Base-by-base conservation (phyloP, 2,329 filamentous ascomycete species). In the Sporothrix dimorphospora region DNA sequence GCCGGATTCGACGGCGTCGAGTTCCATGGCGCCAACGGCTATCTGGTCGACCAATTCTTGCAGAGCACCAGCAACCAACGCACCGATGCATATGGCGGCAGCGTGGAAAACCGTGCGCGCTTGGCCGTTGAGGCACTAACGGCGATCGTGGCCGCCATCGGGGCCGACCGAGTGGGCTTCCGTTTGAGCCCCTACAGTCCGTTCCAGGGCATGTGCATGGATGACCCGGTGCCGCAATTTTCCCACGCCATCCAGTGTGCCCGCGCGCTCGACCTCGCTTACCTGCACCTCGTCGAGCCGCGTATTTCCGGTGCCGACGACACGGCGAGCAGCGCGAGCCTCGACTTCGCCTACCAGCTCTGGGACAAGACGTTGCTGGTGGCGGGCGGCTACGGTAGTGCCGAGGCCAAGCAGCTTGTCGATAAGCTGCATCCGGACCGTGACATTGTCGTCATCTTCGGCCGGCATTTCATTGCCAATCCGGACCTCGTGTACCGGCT, bases 191-290 rank as follows among this genome's bases (percentile, higher is more conserved):
- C 88, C 0, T 90, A 84, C 78, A 84, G 82, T 59, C 78, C 78
- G 1, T 91, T 87, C 81, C 87, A 90, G 74, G 83, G 83, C 69
- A 88, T 90, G 88, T 79, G 80, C 57, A 89, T 89, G 85, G 77
- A 78, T 0, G 84, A 91, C 66, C 88, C 89, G 0, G 73, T 85
- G 7, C 85, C 87, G 1, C 87, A 90, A 75, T 91, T 90, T 77
- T 80, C 79, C 6, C 81, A 90, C 75, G 76, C 90, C 19, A 80
- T 86, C 27, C 74, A 80, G 63, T 81, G 84, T 69, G 80, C 89
- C 49, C 84, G 84, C 71, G 78, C 81, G 63, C 78, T 89, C 38
- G 81, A 83, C 16, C 66, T 74, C 49, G 85, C 88, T 0, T 91
- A 87, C 78, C 74, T 89, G 24, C 88, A 90, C 78, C 70, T 90